Base-by-base conservation (phyloP, 2,329 filamentous ascomycete species). In the Pseudocercospora musae region DNA sequence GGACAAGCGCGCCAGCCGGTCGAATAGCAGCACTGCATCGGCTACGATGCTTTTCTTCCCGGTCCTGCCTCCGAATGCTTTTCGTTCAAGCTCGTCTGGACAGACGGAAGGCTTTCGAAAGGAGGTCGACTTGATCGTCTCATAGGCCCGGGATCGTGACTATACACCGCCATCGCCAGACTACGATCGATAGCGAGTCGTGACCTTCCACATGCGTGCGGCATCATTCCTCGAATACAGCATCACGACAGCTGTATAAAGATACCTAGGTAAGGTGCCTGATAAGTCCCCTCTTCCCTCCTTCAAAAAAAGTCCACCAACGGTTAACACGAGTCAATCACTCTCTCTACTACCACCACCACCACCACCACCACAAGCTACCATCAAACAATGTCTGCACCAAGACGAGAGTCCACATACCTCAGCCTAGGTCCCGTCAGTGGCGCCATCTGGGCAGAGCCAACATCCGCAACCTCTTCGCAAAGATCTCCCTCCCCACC, bases 371-470 rank as follows among this genome's bases (percentile, higher is more conserved):
- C 9, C 18, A 48, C 18, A 21, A 10, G 44, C 18, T n/a, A n/a
- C n/a, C n/a, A 9, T 9, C 11, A 8, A 1, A 62, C 54, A 56
- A 68, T 64, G 62, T 40, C 57, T 46, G 25, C 59, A 13, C 52
- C 59, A 57, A 65, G 63, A 33, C 62, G 67, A 46, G 55, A 62
- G 37, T 67, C 67, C 13, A 66, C 58, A 40, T 69, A 67, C 49
- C 66, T 69, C 40, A 68, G 57, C 61, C 62, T 69, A 18, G 56
- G 60, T 20, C 66, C 66, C 15, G 48, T 57, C 40, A 64, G 21
- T 59, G 62, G 66, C 55, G 62, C 66, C 27, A 62, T 60, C 33
- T 66, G 62, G 59, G 60, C 56, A 11, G 57, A 59, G 8, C 61
- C 66, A 58, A 37, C 65, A n/a, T 29, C 59, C 21, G 25, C 42